phyloP scores from a whole-genome alignment of 495 filamentous ascomycete genomes.

The Terfezia claveryi region DNA sequence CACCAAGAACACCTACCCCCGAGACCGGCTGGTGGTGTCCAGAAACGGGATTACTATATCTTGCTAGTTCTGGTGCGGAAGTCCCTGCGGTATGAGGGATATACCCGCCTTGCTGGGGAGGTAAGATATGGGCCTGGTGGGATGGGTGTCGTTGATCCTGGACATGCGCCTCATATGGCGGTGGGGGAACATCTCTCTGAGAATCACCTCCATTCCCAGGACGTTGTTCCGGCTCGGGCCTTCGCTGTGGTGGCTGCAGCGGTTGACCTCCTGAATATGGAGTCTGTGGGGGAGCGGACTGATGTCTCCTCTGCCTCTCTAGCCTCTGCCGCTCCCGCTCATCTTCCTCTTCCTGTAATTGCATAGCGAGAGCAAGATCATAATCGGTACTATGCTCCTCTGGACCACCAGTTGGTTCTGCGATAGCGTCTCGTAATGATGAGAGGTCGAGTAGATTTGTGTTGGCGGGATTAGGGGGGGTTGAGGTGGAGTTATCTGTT shows the following conservation, averaged over 20 bases:
- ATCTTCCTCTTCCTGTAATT: conserved; percentile 68
- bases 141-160: background rate
- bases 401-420: background rate
- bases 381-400: conserved; percentile 46
- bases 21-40: background rate
- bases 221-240: background rate
- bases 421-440: background rate
- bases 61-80: background rate
- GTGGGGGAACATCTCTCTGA: conserved; percentile 5
- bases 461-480: background rate
- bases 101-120: background rate
- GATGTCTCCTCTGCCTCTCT: conserved; percentile 23
- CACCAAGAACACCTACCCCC: background rate
- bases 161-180: conserved; percentile 10
- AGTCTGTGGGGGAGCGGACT: background rate
- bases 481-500: background rate
- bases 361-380: conserved; percentile 55
- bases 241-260: conserved; percentile 1
- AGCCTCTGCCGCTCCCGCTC: conserved; percentile 32
- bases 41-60: background rate
- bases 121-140: background rate
- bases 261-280: conserved; percentile 4
- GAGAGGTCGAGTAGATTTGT: background rate
- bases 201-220: background rate
- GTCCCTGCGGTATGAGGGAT: background rate